A percentile compares a stretch with the other conserved stretches of the same genome.
Evolutionary conservation across 2,329 filamentous ascomycete genomes (phyloP).

Genomic region (Ceratocystis eucalypticola): DNA sequence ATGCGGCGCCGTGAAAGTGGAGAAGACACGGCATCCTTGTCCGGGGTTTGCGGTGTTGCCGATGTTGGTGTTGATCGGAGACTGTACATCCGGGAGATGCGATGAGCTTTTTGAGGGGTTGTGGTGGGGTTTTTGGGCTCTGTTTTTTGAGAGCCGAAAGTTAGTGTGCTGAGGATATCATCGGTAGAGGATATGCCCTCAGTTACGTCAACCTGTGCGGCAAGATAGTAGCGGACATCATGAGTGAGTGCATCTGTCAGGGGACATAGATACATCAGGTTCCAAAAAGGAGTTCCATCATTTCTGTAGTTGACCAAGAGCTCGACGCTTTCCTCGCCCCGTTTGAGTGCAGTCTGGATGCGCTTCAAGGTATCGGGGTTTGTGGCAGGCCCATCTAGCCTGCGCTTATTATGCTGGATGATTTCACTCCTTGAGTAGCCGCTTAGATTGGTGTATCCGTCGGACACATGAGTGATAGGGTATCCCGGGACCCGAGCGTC

Average conservation of each 20-base stretch:
- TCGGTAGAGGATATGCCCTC: constrained; percentile 37
- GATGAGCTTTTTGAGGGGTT: not conserved
- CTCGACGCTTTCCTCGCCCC: constrained; percentile 34
- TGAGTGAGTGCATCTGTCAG: constrained; percentile 34
- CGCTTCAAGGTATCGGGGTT: constrained; percentile 31
- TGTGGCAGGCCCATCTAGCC: constrained; percentile 37
- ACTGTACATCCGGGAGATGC: constrained; percentile 3
- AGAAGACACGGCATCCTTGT: not conserved
- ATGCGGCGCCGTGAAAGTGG: constrained; percentile 1
- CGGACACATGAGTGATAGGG: constrained; percentile 36
- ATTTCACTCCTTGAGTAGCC: constrained; percentile 36
- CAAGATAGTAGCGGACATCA: constrained; percentile 39
- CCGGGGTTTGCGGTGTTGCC: not conserved
- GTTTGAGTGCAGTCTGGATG: constrained; percentile 31
- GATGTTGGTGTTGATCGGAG: not conserved
- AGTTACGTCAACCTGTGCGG: constrained; percentile 44
- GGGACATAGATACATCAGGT: constrained; percentile 41
- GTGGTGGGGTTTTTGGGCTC: not conserved
- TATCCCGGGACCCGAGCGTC: constrained; percentile 38
- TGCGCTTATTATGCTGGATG: constrained; percentile 36
- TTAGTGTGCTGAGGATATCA: constrained; percentile 39
- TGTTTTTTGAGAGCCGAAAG: constrained; percentile 22
- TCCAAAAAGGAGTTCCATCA: constrained; percentile 42
- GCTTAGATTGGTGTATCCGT: constrained; percentile 39
- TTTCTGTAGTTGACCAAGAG: constrained; percentile 39